Conservation (phyloP, 2,329 filamentous ascomycete genomes). For the Trematosphaeria pertusa region DNA sequence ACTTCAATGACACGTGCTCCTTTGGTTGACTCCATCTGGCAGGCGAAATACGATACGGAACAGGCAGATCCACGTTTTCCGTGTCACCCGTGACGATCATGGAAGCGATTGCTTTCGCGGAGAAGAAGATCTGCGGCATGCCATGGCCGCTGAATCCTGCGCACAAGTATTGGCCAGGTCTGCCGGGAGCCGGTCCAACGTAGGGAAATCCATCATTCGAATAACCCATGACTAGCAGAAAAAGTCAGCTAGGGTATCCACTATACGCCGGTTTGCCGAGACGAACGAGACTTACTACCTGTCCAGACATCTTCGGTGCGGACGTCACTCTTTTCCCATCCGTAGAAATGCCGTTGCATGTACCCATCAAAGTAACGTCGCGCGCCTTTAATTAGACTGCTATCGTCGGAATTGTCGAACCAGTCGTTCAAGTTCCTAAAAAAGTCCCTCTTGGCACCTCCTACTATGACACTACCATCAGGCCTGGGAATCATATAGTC, state of each 20-base stretch:
- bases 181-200: constrained; percentile 15
- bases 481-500: constrained; percentile 54
- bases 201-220: constrained; percentile 22
- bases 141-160: constrained; percentile 28
- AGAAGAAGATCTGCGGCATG: constrained; percentile 34
- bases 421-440: constrained; percentile 26
- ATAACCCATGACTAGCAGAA: constrained; percentile 17
- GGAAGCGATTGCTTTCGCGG: constrained; percentile 48
- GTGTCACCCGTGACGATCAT: too few species aligned
- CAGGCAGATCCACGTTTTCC: too few species aligned
- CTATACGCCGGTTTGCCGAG: too few species aligned
- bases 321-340: constrained; percentile 27
- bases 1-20: too few species aligned
- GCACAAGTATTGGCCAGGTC: constrained; percentile 20
- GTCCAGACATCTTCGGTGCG: constrained; percentile 27
- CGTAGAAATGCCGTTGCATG: constrained; percentile 32
- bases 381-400: constrained; percentile 23
- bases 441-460: constrained; percentile 50
- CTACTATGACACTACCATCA: constrained; percentile 56
- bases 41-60: too few species aligned
- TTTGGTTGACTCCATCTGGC: too few species aligned
- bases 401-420: constrained; percentile 25
- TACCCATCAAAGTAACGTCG: constrained; percentile 33
- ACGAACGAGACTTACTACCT: constrained; percentile 26
- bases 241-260: too few species aligned